Percentiles rank a stretch among this genome's conserved stretches.
Evolutionary conservation across 495 filamentous ascomycete species (phyloP).

Genomic region (Podospora tetraspora): DNA sequence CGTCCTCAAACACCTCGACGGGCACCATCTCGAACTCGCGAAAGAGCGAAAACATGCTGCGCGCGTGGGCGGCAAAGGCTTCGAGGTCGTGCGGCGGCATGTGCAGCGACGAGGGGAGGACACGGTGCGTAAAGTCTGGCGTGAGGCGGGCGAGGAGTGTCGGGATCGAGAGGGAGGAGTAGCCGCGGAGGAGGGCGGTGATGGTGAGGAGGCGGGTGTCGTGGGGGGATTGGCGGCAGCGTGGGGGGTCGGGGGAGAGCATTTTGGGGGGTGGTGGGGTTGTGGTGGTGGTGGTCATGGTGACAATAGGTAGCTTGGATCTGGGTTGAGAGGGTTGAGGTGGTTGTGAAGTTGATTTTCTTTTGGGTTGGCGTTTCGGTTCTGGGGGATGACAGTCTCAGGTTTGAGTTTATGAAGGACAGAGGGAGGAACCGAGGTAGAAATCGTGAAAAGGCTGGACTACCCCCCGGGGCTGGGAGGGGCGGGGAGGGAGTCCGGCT

Average conservation of each 20-base stretch:
- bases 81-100: constrained; percentile 32
- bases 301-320: no score
- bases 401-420: background rate
- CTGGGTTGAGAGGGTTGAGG: no score
- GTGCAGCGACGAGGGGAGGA: constrained; percentile 33
- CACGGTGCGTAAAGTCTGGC: constrained; percentile 31
- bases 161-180: constrained; percentile 30
- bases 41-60: constrained; percentile 35
- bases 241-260: background rate
- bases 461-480: background rate
- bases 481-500: no score
- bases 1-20: constrained; percentile 32
- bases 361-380: no score
- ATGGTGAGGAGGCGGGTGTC: constrained; percentile 21
- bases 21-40: constrained; percentile 36
- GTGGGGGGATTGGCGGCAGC: background rate
- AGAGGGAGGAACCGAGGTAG: background rate
- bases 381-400: background rate
- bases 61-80: constrained; percentile 32
- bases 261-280: background rate
- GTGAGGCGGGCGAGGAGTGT: constrained; percentile 31
- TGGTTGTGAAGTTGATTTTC: no score
- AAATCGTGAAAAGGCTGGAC: background rate
- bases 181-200: constrained; percentile 31
- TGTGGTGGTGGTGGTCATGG: background rate